Percentiles rank a stretch among this genome's conserved stretches.
Evolutionary conservation across 2,329 filamentous ascomycete species (phyloP).

Genomic region (Tolypocladium endophyticum): DNA sequence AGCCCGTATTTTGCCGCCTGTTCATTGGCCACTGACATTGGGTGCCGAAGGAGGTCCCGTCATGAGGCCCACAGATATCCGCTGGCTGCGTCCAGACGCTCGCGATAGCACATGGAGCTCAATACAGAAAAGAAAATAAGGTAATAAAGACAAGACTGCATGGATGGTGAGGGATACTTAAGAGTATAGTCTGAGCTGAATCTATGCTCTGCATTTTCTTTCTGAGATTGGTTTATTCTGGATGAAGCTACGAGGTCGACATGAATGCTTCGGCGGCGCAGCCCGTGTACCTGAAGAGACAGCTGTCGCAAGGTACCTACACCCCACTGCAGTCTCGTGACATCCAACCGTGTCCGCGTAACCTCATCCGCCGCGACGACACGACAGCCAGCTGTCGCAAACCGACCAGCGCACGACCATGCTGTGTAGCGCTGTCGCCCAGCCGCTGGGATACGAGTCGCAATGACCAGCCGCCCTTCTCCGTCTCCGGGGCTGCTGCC

Average conservation of each 20-base stretch:
- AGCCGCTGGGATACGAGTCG: neutral
- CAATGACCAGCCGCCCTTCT: conserved; percentile 26
- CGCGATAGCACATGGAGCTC: no score
- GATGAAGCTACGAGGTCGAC: no score
- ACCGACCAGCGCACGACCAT: neutral
- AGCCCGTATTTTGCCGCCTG: conserved; percentile 6
- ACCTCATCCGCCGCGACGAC: neutral
- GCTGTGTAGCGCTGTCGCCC: neutral
- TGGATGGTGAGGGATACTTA: neutral
- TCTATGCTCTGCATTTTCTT: no score
- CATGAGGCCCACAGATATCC: neutral
- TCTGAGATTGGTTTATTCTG: no score
- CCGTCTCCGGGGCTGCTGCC: conserved; percentile 39
- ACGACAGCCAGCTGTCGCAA: neutral
- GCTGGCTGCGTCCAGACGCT: neutral
- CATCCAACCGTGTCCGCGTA: neutral
- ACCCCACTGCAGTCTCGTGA: neutral
- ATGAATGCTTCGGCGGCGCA: no score
- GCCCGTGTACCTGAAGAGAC: no score
- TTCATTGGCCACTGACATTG: neutral
- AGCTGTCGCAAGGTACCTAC: no score
- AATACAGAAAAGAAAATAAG: neutral
- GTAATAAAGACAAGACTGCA: neutral
- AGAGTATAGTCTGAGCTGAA: no score
- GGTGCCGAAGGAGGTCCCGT: neutral